Conservation (phyloP, 192 early-diverging fungal genomes). For the Chytriomyces sp. region DNA sequence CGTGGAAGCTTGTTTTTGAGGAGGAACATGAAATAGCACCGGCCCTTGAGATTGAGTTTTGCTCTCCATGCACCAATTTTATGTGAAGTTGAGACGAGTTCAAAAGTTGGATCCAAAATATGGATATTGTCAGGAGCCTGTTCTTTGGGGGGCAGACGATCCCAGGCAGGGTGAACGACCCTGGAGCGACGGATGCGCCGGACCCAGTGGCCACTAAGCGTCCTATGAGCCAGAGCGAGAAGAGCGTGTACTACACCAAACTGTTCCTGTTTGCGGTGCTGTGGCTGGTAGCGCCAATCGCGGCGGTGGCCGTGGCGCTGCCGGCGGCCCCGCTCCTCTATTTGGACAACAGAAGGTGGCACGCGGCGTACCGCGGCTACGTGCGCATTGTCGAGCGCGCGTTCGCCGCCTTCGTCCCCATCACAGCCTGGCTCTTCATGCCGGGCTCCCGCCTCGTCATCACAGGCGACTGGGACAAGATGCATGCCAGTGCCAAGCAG, state of each 20-base stretch:
- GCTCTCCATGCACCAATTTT: too few relatives aligned
- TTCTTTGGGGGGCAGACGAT: slow-evolving; percentile 5
- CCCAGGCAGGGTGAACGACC: slow-evolving; percentile 1
- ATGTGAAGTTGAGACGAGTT: too few relatives aligned
- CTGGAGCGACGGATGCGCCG: neutral
- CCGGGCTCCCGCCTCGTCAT: slow-evolving; percentile 42
- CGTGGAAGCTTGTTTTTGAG: too few relatives aligned
- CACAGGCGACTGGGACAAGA: slow-evolving; percentile 42
- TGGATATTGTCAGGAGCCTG: slow-evolving; percentile 10
- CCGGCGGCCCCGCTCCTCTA: slow-evolving; percentile 28
- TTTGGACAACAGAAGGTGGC: slow-evolving; percentile 29
- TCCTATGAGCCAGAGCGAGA: neutral
- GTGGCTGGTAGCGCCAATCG: neutral
- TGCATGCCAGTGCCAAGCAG: slow-evolving; percentile 21
- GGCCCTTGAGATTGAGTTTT: too few relatives aligned
- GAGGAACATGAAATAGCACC: too few relatives aligned
- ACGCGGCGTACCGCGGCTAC: slow-evolving; percentile 36
- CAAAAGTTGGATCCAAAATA: too few relatives aligned
- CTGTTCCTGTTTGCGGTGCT: slow-evolving; percentile 8
- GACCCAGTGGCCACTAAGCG: neutral
- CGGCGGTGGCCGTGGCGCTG: neutral
- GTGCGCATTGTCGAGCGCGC: slow-evolving; percentile 41
- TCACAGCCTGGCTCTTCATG: slow-evolving; percentile 37
- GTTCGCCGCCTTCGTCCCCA: slow-evolving; percentile 41
- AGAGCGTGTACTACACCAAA: neutral